phyloP scores from a whole-genome alignment of 495 filamentous ascomycete genomes.

The Xylona heveae region DNA sequence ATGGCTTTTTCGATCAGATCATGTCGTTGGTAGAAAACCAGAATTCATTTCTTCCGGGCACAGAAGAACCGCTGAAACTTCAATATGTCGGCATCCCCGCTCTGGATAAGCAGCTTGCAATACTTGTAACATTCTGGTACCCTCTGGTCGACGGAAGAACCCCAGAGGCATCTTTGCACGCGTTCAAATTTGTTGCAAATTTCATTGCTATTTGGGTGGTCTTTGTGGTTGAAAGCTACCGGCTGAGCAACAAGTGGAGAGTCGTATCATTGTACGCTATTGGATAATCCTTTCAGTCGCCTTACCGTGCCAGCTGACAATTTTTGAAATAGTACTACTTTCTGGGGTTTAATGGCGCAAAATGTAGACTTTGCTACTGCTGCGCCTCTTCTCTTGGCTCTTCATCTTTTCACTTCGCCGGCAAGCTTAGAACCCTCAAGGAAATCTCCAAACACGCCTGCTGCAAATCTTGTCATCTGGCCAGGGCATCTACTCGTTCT shows the following conservation, averaged over 20 bases:
- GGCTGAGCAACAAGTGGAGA: conserved; percentile 29
- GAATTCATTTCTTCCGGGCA: conserved; percentile 16
- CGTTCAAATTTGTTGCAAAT: conserved; percentile 28
- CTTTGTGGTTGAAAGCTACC: conserved; percentile 31
- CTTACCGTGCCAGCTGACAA: not conserved
- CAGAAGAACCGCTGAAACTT: conserved; percentile 16
- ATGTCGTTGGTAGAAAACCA: conserved; percentile 9
- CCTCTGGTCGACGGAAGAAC: conserved; percentile 27
- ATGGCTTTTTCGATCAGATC: conserved; percentile 18
- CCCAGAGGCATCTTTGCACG: conserved; percentile 22
- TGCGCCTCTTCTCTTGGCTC: conserved; percentile 26
- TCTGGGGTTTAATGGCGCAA: conserved; percentile 32
- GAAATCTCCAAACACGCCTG: conserved; percentile 15
- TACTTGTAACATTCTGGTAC: conserved; percentile 32
- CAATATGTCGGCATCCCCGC: conserved; percentile 27
- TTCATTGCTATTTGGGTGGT: conserved; percentile 32
- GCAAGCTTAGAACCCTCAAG: conserved; percentile 13
- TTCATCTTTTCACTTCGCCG: conserved; percentile 32
- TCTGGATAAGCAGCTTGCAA: conserved; percentile 24
- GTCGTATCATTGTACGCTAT: conserved; percentile 28
- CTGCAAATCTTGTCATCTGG: conserved; percentile 20
- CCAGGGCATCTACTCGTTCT: conserved; percentile 24
- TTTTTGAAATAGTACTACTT: conserved; percentile 16
- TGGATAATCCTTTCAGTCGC: not conserved
- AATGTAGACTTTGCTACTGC: conserved; percentile 29